Percentiles rank a stretch among this genome's conserved stretches.
These are phyloP conservation scores for Chenopodium quinoa DNA, from an alignment of 148 eudicot species.

Conservation along the genomic window DNA sequence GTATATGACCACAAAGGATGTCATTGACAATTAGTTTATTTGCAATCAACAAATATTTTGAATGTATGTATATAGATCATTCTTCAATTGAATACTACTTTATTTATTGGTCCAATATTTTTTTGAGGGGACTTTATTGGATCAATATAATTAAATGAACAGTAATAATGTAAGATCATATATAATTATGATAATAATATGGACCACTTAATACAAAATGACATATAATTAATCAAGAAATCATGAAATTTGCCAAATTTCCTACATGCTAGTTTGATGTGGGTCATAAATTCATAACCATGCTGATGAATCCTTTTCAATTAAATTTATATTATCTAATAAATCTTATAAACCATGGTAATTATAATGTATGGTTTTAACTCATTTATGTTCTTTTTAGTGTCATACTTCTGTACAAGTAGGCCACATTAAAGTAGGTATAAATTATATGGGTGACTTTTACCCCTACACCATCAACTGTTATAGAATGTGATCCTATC, in stretches of 20 bases:
- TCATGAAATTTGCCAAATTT: background rate
- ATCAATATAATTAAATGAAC: background rate
- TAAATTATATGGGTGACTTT: constrained; percentile 24
- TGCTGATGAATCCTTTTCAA: background rate
- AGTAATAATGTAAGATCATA: background rate
- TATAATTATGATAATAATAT: background rate
- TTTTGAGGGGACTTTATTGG: background rate
- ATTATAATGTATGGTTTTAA: constrained; percentile 17
- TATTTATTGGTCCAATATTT: background rate
- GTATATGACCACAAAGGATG: background rate
- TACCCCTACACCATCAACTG: constrained; percentile 41
- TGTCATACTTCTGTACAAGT: constrained; percentile 24
- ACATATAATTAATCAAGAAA: background rate
- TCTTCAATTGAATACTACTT: background rate
- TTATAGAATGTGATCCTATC: constrained; percentile 8
- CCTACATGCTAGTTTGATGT: constrained; percentile 6
- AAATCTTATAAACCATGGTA: constrained; percentile 16
- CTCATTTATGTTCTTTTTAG: constrained; percentile 7
- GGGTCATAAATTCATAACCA: constrained; percentile 1
- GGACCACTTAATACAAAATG: background rate
- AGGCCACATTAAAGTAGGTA: constrained; percentile 27
- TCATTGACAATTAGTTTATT: background rate
- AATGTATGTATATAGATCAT: background rate
- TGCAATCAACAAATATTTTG: background rate
- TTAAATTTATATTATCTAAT: background rate